Evolutionary conservation across 495 filamentous ascomycete species (phyloP).

Genomic region (Neohortaea acidophila): DNA sequence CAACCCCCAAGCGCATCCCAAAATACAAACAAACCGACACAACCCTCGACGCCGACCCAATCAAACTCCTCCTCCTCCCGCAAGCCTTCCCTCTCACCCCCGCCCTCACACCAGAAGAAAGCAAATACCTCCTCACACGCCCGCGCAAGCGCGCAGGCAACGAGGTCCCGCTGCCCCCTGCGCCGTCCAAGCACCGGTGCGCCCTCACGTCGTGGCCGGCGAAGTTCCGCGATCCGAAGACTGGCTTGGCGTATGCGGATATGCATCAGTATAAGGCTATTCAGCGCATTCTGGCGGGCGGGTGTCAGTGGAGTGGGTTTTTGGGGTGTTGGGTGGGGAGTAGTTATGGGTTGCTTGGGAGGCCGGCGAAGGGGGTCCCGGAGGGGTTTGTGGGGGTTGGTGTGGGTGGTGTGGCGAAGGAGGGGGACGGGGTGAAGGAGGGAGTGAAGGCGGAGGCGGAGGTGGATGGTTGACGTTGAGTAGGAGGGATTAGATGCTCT

Average conservation of each 20-base stretch:
- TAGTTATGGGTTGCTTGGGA: slow-evolving; percentile 10
- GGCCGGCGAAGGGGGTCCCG: slow-evolving; percentile 27
- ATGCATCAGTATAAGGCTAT: slow-evolving; percentile 23
- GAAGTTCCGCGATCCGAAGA: slow-evolving; percentile 26
- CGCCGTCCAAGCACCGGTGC: slow-evolving; percentile 17
- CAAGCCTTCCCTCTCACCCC: slow-evolving; percentile 6
- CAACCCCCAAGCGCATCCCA: slow-evolving; percentile 5
- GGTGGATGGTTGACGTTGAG: no score
- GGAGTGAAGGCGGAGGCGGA: slow-evolving; percentile 2
- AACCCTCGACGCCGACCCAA: slow-evolving; percentile 11
- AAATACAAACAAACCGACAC: slow-evolving; percentile 15
- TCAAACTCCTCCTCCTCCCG: slow-evolving; percentile 15
- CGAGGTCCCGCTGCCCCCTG: slow-evolving; percentile 8
- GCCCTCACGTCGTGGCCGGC: slow-evolving; percentile 22
- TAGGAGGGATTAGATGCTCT: no score
- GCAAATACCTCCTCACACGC: slow-evolving; percentile 12
- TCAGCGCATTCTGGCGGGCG: slow-evolving; percentile 22
- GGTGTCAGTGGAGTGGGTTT: slow-evolving; percentile 22
- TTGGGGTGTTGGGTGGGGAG: slow-evolving; percentile 27
- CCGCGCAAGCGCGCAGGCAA: background rate
- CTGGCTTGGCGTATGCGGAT: slow-evolving; percentile 25
- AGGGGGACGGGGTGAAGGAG: slow-evolving; percentile 2
- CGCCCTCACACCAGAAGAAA: slow-evolving; percentile 16
- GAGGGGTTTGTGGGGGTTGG: slow-evolving; percentile 21
- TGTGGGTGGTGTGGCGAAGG: slow-evolving; percentile 4